Evolutionary conservation across 345 rosid species (phyloP), one percentile per base, ranked within the genome.

Genomic region (Passiflora organensis): DNA sequence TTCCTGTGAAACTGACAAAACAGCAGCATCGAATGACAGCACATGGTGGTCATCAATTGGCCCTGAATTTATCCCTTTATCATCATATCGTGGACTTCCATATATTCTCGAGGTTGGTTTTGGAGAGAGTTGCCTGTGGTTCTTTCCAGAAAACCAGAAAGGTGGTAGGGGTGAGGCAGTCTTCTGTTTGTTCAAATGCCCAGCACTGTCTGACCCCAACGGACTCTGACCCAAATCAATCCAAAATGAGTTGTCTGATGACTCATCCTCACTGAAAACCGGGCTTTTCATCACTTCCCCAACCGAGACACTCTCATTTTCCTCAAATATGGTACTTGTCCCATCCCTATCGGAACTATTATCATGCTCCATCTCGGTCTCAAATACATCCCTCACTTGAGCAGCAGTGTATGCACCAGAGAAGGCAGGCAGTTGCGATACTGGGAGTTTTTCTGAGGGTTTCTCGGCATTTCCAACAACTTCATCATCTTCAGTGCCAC

Each of bases 241-340:
- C 99, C 97, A 94, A 42, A 80, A 78, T 1, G 89, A 77, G 73
- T 84, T 79, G 64, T 94, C 99, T 2, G 87, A 76, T 19, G 99
- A 94, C 60, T 86, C 99, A 62, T 94, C 95, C 68, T 94, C 99
- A 24, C 99, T 94, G 65, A 94, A 89, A 15, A 94, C 80, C 0
- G 99, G 99, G 69, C 99, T 94, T 74, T 85, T 94, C 83, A 94
- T 94, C 75, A 94, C 68, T 64, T 94, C 99, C 49, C 99, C 99
- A 5, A 94, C 83, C 1, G 97, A 94, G 41, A 86, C 67, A 73
- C 88, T 83, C 56, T 88, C 97, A 32, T 82, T 83, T 74, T 94
- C 99, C 69, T 94, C 99, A 81, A 84, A 89, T 55, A 85, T 83
- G 42, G 88, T 86, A 78, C 97, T 93, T 6, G 85, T 73, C 39